Conservation (phyloP, 768 basidiomycete genomes). For the Trametes elegans region DNA sequence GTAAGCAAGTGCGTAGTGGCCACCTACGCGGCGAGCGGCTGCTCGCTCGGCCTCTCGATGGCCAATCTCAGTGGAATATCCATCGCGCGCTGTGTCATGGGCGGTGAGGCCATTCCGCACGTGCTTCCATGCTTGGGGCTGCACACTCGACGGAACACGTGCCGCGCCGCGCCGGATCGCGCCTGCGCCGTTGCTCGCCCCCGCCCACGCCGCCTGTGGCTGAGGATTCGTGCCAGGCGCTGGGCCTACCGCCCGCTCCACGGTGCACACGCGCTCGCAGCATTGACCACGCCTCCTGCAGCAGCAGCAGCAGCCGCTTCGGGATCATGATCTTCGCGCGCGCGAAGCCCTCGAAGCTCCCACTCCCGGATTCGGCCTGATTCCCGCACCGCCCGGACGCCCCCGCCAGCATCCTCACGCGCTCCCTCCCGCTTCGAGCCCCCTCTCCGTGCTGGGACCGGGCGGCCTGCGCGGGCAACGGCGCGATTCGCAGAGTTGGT, state of each 20-base stretch:
- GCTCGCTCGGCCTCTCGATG: too few species aligned
- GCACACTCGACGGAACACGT: too few species aligned
- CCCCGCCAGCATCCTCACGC: not conserved
- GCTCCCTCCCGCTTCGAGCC: not conserved
- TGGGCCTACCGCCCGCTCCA: not conserved
- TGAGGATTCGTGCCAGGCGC: too few species aligned
- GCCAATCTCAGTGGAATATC: too few species aligned
- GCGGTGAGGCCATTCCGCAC: too few species aligned
- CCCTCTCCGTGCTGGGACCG: constrained; percentile 16
- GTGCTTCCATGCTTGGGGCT: too few species aligned
- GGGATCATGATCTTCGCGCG: constrained; percentile 10
- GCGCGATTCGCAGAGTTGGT: not conserved
- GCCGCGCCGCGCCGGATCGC: too few species aligned
- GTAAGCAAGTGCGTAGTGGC: not conserved
- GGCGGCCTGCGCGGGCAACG: not conserved
- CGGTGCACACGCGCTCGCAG: not conserved
- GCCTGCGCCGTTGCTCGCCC: too few species aligned
- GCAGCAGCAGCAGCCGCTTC: constrained; percentile 1
- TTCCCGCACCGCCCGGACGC: not conserved
- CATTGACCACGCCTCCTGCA: not conserved
- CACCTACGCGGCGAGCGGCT: not conserved
- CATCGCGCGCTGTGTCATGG: too few species aligned
- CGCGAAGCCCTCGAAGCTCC: not conserved
- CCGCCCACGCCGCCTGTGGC: too few species aligned
- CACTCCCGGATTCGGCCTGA: not conserved